These are phyloP conservation scores for Draba incana DNA, from an alignment of 345 rosid species.

Conservation along the genomic window DNA sequence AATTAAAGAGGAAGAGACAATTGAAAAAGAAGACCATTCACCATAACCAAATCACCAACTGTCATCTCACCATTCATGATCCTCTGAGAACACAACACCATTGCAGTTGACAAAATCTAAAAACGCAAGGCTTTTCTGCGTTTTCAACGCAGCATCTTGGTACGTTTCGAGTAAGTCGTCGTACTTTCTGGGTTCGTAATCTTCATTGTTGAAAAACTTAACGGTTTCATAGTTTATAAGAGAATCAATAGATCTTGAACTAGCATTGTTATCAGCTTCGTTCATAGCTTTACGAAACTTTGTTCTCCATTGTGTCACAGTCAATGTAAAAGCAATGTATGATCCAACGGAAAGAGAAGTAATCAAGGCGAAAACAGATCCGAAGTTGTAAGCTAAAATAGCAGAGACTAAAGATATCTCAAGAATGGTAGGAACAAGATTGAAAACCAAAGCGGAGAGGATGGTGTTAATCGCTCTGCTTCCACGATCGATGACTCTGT, in stretches of 20 bases:
- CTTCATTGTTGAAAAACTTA: conserved; percentile 89
- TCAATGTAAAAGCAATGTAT: conserved; percentile 74
- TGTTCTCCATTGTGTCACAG: conserved; percentile 92
- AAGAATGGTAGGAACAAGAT: conserved; percentile 81
- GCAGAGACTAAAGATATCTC: conserved; percentile 95
- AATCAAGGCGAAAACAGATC: conserved; percentile 81
- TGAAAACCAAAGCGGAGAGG: conserved; percentile 88
- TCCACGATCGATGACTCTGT: conserved; percentile 91
- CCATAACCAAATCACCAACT: conserved; percentile 98
- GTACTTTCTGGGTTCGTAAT: conserved; percentile 69
- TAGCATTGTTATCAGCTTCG: conserved; percentile 92
- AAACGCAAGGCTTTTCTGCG: conserved; percentile 84
- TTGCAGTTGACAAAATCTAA: conserved; percentile 85
- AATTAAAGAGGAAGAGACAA: conserved; percentile 92
- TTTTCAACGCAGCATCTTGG: conserved; percentile 79
- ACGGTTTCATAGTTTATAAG: conserved; percentile 96
- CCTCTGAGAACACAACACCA: conserved; percentile 89
- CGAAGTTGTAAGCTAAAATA: conserved; percentile 90
- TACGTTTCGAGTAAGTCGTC: conserved; percentile 71
- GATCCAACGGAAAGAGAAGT: conserved; percentile 82
- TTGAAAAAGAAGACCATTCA: conserved; percentile 96
- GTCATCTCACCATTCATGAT: conserved; percentile 86
- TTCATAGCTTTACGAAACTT: conserved; percentile 85
- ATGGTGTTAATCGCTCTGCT: conserved; percentile 91
- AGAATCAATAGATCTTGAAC: conserved; percentile 81